Evolutionary conservation across 1,284 basidiomycete genomes (phyloP).

Genomic region (Cystobasidium pallidum): DNA sequence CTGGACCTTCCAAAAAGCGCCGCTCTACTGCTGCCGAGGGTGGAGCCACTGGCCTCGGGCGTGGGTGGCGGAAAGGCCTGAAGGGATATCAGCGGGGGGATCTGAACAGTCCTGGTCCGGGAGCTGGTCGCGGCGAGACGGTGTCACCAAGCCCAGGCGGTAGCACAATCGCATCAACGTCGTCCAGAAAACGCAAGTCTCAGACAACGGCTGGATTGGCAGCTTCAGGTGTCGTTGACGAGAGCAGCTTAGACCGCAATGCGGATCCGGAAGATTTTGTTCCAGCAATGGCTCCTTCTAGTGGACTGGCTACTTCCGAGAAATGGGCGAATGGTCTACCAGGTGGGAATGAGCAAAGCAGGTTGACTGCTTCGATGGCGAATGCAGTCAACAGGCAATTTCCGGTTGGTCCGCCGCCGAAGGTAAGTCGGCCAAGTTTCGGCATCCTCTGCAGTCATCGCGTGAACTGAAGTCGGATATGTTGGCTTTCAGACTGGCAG

Average conservation of each 20-base stretch:
- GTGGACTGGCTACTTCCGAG: conserved; percentile 34
- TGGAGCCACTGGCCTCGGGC: conserved; percentile 26
- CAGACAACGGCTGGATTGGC: conserved; percentile 1
- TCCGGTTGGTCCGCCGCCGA: conserved; percentile 42
- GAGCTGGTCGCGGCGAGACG: conserved; percentile 13
- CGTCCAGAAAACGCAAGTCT: conserved; percentile 10
- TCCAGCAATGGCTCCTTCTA: conserved; percentile 31
- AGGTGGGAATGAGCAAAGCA: conserved; percentile 41
- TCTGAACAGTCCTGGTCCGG: conserved; percentile 11
- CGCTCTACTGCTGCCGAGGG: neutral
- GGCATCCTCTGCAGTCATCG: no score
- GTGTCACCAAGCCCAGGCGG: conserved; percentile 6
- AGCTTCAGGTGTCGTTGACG: conserved; percentile 4
- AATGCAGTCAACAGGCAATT: conserved; percentile 41
- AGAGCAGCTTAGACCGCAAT: conserved; percentile 1
- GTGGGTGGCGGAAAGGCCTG: conserved; percentile 38
- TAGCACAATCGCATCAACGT: neutral
- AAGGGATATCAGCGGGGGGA: conserved; percentile 29
- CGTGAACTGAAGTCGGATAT: no score
- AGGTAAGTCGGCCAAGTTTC: conserved; percentile 12
- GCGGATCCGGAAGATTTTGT: conserved; percentile 27
- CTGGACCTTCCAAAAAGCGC: conserved; percentile 16
- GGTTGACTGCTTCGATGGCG: conserved; percentile 42
- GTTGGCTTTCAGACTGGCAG: conserved; percentile 29
- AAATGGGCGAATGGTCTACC: conserved; percentile 43